These are phyloP conservation scores for Angomonas desouzai DNA, from an alignment of 208 protist species.

Conservation along the genomic window DNA sequence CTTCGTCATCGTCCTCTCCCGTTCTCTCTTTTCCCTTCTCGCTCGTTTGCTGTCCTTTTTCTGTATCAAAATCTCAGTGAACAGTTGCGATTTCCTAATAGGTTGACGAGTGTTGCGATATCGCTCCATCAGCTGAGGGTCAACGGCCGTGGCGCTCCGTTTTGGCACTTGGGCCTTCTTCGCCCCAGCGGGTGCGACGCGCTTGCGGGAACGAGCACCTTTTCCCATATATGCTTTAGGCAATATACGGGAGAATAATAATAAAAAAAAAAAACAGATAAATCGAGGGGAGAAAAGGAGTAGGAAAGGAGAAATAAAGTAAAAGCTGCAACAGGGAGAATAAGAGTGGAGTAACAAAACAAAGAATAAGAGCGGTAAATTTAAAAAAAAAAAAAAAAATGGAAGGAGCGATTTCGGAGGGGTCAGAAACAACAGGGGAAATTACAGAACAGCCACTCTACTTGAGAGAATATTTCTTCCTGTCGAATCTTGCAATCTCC, in stretches of 20 bases:
- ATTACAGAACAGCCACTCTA: conserved; percentile 21
- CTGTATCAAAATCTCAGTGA: conserved; percentile 80
- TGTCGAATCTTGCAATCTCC: conserved; percentile 44
- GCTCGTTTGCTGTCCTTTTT: conserved; percentile 88
- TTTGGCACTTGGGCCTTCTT: conserved; percentile 40
- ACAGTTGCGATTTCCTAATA: conserved; percentile 81
- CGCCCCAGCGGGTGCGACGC: conserved; percentile 27
- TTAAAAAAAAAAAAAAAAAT: too few relatives aligned
- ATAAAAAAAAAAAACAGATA: conserved; percentile 3
- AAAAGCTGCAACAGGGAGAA: too few relatives aligned
- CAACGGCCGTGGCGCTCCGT: conserved; percentile 53
- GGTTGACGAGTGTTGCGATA: conserved; percentile 85
- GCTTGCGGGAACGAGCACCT: conserved; percentile 67
- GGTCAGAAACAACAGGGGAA: too few relatives aligned
- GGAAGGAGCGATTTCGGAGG: too few relatives aligned
- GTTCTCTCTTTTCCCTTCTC: conserved; percentile 73
- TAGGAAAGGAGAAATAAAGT: too few relatives aligned
- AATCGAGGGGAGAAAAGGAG: neutral
- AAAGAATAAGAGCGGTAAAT: conserved; percentile 4
- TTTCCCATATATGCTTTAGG: conserved; percentile 55
- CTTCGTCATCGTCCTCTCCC: conserved; percentile 63
- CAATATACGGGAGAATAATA: neutral
- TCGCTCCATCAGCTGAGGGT: conserved; percentile 68
- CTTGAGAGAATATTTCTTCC: conserved; percentile 58
- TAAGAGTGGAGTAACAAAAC: too few relatives aligned